phyloP scores from a whole-genome alignment of 1,284 basidiomycete species.

The Ganoderma resinaceum region DNA sequence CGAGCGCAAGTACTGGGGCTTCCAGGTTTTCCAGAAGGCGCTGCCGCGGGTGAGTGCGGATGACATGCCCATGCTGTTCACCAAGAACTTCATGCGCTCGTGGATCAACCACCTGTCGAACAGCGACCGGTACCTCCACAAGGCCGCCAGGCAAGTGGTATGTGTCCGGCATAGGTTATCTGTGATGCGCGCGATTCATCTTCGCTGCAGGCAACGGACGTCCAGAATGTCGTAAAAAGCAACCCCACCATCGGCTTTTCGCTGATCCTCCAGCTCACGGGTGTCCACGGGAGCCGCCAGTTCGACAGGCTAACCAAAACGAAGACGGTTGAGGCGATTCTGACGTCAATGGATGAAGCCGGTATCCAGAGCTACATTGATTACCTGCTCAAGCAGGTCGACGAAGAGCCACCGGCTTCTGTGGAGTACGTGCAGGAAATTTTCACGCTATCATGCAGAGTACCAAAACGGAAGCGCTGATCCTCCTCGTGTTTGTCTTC shows the following conservation, averaged over 20 bases:
- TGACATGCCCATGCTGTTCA: slow-evolving; percentile 89
- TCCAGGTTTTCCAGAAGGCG: slow-evolving; percentile 89
- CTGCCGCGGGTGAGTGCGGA: slow-evolving; percentile 71
- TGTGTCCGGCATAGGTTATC: slow-evolving; percentile 35
- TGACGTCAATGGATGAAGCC: slow-evolving; percentile 76
- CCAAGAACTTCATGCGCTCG: slow-evolving; percentile 94
- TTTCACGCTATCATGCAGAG: slow-evolving; percentile 15
- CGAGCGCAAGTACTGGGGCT: slow-evolving; percentile 96
- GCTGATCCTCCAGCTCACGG: slow-evolving; percentile 87
- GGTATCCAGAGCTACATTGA: slow-evolving; percentile 84
- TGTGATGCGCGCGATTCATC: slow-evolving; percentile 8
- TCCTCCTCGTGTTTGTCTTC: slow-evolving; percentile 17
- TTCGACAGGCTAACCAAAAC: slow-evolving; percentile 94
- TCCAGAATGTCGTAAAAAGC: slow-evolving; percentile 78
- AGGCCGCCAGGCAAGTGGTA: slow-evolving; percentile 84
- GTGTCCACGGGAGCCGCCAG: slow-evolving; percentile 85
- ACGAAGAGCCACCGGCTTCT: slow-evolving; percentile 49
- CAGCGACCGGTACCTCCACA: slow-evolving; percentile 88
- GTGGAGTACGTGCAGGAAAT: slow-evolving; percentile 47
- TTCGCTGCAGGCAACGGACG: slow-evolving; percentile 65
- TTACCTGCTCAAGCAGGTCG: slow-evolving; percentile 72
- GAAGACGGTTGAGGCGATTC: slow-evolving; percentile 90
- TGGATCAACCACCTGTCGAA: slow-evolving; percentile 97
- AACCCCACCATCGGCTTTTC: slow-evolving; percentile 87
- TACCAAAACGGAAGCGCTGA: slow-evolving; percentile 17